phyloP scores from a whole-genome alignment of 352 stramenopile genomes.

The Detonula confervacea region DNA sequence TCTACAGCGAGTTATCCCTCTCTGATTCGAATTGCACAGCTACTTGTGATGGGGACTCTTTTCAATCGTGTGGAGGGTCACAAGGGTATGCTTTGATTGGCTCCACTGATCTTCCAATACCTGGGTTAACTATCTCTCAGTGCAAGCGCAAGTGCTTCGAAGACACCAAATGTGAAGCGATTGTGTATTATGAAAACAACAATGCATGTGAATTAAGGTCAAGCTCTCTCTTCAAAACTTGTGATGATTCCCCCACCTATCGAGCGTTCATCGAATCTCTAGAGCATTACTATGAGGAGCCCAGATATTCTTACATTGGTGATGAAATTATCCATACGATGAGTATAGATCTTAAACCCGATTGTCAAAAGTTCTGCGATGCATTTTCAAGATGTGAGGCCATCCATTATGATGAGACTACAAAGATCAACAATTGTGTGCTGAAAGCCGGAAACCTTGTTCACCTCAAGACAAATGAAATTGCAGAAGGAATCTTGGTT shows the following conservation, averaged over 20 bases:
- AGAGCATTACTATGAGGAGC: constrained; percentile 24
- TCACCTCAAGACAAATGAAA: constrained; percentile 14
- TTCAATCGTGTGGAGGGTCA: constrained; percentile 18
- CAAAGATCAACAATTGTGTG: constrained; percentile 20
- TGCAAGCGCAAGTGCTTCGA: constrained; percentile 34
- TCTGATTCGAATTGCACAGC: constrained; percentile 14
- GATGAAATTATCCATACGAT: constrained; percentile 8
- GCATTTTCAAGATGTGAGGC: constrained; percentile 22
- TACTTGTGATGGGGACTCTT: constrained; percentile 21
- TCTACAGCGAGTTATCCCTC: constrained; percentile 3
- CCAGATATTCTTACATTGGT: constrained; percentile 26
- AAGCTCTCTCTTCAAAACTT: constrained; percentile 29
- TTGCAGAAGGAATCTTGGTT: constrained; percentile 17
- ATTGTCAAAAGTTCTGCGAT: constrained; percentile 37
- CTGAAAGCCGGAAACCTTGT: constrained; percentile 30
- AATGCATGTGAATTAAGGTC: constrained; percentile 26
- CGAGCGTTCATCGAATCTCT: constrained; percentile 18
- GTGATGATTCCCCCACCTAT: not conserved
- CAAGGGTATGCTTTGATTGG: constrained; percentile 27
- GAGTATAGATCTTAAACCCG: constrained; percentile 16
- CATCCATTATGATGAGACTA: constrained; percentile 16
- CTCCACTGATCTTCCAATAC: constrained; percentile 17
- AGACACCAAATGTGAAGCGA: constrained; percentile 25
- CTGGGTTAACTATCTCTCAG: constrained; percentile 22
- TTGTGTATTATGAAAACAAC: constrained; percentile 18